phyloP scores from a whole-genome alignment of 257 asterid genomes.

The Leonotis leonurus region DNA sequence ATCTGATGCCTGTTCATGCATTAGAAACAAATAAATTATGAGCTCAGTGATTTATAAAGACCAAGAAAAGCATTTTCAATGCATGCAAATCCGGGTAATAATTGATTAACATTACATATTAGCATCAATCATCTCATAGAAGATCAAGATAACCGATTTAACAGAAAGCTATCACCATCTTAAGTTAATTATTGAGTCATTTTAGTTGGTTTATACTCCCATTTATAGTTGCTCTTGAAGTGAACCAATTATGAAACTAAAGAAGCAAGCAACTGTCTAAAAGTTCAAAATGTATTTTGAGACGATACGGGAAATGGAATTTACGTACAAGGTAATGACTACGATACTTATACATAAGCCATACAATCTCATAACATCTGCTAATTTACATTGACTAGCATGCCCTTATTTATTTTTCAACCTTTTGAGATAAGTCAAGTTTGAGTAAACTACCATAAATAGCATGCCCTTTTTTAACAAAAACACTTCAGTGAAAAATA shows the following conservation, averaged over 20 bases:
- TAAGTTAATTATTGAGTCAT: too few relatives aligned
- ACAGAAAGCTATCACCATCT: too few relatives aligned
- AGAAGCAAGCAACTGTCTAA: too few relatives aligned
- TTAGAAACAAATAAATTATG: conserved; percentile 12
- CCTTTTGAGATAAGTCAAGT: background rate
- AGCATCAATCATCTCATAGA: background rate
- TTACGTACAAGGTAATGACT: background rate
- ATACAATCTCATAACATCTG: background rate
- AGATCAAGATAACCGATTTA: too few relatives aligned
- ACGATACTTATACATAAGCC: background rate
- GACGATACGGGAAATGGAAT: background rate
- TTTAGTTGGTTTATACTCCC: too few relatives aligned
- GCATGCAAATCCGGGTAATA: background rate
- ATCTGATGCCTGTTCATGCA: conserved; percentile 38
- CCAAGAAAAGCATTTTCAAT: background rate
- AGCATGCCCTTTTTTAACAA: background rate
- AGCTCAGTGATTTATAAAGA: conserved; percentile 7
- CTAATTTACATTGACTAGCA: background rate
- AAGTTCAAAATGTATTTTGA: background rate
- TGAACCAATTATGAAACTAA: too few relatives aligned
- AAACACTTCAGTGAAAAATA: background rate
- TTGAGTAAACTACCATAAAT: background rate
- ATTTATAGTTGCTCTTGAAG: too few relatives aligned
- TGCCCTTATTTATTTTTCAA: too few relatives aligned
- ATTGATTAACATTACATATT: background rate